phyloP scores from a whole-genome alignment of 1,284 basidiomycete genomes.

The Exobasidium rhododendri region DNA sequence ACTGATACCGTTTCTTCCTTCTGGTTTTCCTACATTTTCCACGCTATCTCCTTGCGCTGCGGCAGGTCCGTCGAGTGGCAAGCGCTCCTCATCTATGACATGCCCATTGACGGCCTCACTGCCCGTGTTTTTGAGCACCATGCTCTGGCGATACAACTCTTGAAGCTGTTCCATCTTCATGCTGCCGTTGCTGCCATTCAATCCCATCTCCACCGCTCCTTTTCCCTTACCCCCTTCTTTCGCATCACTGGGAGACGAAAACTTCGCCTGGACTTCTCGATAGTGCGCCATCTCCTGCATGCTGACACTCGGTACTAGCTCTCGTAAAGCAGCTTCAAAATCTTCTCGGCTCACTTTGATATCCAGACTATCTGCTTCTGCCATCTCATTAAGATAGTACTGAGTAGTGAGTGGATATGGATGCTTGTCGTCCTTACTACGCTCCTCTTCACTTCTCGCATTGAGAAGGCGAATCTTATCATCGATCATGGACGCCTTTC shows the following conservation, averaged over 20 bases:
- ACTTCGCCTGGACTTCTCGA: constrained; percentile 68
- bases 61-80: too few species aligned
- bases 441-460: constrained; percentile 55
- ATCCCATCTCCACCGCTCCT: background rate
- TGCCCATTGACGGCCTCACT: too few species aligned
- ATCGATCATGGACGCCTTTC: constrained; percentile 75
- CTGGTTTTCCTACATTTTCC: too few species aligned
- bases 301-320: constrained; percentile 82
- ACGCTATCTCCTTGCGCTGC: too few species aligned
- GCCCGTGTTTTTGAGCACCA: too few species aligned
- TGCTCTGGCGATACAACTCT: background rate
- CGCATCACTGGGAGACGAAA: constrained; percentile 55
- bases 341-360: constrained; percentile 72
- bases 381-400: constrained; percentile 87
- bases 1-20: too few species aligned
- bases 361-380: constrained; percentile 68
- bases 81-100: too few species aligned
- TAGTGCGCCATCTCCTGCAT: constrained; percentile 87
- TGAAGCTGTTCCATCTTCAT: background rate
- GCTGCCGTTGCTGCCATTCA: background rate
- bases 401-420: constrained; percentile 79
- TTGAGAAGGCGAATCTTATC: constrained; percentile 28
- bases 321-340: constrained; percentile 71
- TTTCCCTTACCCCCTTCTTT: background rate
- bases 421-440: constrained; percentile 60